Evolutionary conservation across 805 yeast genomes (phyloP), one percentile per base, ranked within the genome.

Genomic region (Wickerhamomyces subpelliculosus): DNA sequence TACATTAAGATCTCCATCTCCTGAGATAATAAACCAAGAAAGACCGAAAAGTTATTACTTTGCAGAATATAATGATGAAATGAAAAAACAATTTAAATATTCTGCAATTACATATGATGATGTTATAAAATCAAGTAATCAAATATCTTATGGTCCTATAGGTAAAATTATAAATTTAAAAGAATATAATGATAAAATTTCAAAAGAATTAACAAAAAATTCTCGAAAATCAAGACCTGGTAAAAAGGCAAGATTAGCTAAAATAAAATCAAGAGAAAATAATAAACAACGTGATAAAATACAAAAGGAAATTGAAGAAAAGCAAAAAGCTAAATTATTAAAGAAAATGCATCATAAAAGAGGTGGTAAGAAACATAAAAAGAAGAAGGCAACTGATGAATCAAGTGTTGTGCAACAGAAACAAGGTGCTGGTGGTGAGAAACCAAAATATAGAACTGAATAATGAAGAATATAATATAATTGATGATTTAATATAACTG

Each of bases 291-390:
- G 51, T 12, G 37, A 41, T 21, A 37, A 39, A 18, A 17, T 35
- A 3, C 38, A 37, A 26, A 38, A 39, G 39, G 36, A 34, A 26
- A 9, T 27, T 12, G 45, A 45, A 6, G 44, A 36, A 8, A 46
- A 45, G 18, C 42, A 37, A 13, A 37, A 37, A 23, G 39, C 39
- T 27, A 48, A 52, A 35, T 26, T 39, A 41, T 43, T 54, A 30
- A 59, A 44, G 41, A 51, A 47, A 35, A 34, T 44, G 4, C 43
- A 46, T 24, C 47, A 42, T 17, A 49, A 42, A 25, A 44, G 51
- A 48, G 54, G 52, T 22, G 57, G 55, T 27, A 49, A 47, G 32
- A 48, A 46, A 46, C 42, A 51, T 22, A 49, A 51, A 41, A 53
- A 50, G 39, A 42, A 41, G 13, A 29, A 33, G 1, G 34, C 16